Base-by-base conservation (phyloP, 202 grass and related monocot species). In the Dendrocalamus latiflorus region DNA sequence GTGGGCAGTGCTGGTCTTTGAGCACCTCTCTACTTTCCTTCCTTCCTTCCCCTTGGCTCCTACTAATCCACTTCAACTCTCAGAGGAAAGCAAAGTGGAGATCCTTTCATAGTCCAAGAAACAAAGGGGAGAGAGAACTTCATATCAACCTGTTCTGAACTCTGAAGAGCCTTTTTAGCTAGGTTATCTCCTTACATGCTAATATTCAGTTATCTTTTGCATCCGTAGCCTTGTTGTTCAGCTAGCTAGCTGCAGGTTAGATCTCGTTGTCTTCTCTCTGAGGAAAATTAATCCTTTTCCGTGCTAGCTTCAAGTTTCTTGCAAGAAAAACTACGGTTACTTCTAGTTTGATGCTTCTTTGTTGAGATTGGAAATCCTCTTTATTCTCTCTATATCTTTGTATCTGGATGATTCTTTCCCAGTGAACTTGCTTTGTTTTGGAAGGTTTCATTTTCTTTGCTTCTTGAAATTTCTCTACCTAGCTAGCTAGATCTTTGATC, bases 151-250 rank as follows among this genome's bases (percentile, higher is more conserved):
- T 75, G 59, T 28, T 50, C 22, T 13, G 9, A 74, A 41, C 20
- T 50, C 22, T 13, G 9, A 74, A 41, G 6, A 76, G 37, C 72
- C 33, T 34, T 60, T 82, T 70, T 49, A 20, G 73, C 73, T 77
- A 78, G 88, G 78, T 89, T 86, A 72, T 71, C 62, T 75, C 38
- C 67, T 75, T 68, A 33, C 76, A 66, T 86, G 88, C 56, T 78
- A 42, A 60, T 36, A 43, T 67, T 69, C 68, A 81, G 78, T 25
- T 71, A 57, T 58, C 58, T 60, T 71, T 6, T 15, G 42, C 47
- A 28, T 68, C 20, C 74, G 36, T 48, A 66, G 48, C 48, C 43
- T 41, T 56, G 34, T 43, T 67, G 15, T 83, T 76, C 47, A 66
- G 45, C 17, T 30, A 43, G 14, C 68, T 79, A 43, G 14, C 68